Conservation (phyloP, 129 eudicot species). For the Pseudognaphalium luteoalbum region DNA sequence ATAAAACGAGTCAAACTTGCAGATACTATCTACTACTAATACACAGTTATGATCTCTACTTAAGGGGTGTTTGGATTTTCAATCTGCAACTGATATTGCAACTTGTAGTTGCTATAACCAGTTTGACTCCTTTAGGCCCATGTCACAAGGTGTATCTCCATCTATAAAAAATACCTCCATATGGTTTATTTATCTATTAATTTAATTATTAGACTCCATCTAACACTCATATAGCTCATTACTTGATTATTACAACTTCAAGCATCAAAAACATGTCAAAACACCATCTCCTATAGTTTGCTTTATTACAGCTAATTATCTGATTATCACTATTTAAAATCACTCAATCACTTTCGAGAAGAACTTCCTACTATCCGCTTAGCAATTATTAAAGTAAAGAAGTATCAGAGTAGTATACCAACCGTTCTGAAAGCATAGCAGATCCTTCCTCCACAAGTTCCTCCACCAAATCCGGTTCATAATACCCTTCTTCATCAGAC, state of each 20-base stretch:
- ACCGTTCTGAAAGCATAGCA: constrained; percentile 92
- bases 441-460: constrained; percentile 96
- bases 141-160: background rate
- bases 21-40: background rate
- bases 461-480: constrained; percentile 79
- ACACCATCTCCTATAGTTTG: background rate
- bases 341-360: no score
- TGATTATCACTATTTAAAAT: background rate
- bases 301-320: background rate
- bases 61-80: background rate
- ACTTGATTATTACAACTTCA: background rate
- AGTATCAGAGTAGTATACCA: constrained; percentile 6
- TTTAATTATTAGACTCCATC: no score
- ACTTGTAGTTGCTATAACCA: background rate
- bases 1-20: background rate
- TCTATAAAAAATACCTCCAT: no score
- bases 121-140: background rate
- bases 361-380: background rate
- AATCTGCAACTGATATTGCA: background rate
- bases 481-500: constrained; percentile 53
- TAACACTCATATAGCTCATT: no score
- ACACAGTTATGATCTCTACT: background rate
- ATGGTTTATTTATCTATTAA: no score
- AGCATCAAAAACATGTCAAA: background rate
- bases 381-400: background rate